Evolutionary conservation across 2,329 filamentous ascomycete species (phyloP), one percentile per base, ranked within the genome.

Genomic region (Fusarium sp.): DNA sequence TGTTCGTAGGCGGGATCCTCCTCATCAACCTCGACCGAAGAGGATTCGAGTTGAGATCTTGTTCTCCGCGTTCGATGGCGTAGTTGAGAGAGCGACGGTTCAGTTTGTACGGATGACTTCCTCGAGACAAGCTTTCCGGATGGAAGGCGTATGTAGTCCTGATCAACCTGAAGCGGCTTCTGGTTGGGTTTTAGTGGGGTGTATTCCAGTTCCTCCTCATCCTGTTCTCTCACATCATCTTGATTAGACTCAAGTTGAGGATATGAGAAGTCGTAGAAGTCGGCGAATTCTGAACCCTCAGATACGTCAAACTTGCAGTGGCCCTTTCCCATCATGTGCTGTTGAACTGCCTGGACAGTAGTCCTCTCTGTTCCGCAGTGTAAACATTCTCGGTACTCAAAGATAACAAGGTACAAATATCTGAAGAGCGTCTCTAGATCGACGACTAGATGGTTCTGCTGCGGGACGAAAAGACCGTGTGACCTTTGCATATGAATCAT

Each of bases 231-330:
- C 1, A 10, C 6, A 2, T 1, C 7, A 2, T 24, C 7, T 2
- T 41, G 15, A 1, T 15, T 13, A 2, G 15, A 1, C 1, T 33
- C 21, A 5, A 23, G 0, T 3, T 26, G 42, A 5, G 15, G 7
- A 6, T 18, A 20, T 1, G 38, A 44, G 6, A 64, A 64, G 13
- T 64, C 31, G 15, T 64, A 64, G 10, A 64, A 64, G 2, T 64
- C 61, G 23, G 43, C 50, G 9, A 64, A 64, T 1, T 64, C 61
- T 3, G 61, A 58, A 2, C 23, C 31, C 3, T 58, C 50, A 0
- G 50, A 35, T 2, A 64, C 12, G 7, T 64, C 61, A 5, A 64
- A 64, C 12, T 64, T 64, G 37, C 61, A 64, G 5, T 64, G 61
- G 0, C 61, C 61, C n/a, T 64, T 64, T 0, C 61, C 50, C 6